Conservation (phyloP, 441 rosid species). For the Arabidopsis hybrid region DNA sequence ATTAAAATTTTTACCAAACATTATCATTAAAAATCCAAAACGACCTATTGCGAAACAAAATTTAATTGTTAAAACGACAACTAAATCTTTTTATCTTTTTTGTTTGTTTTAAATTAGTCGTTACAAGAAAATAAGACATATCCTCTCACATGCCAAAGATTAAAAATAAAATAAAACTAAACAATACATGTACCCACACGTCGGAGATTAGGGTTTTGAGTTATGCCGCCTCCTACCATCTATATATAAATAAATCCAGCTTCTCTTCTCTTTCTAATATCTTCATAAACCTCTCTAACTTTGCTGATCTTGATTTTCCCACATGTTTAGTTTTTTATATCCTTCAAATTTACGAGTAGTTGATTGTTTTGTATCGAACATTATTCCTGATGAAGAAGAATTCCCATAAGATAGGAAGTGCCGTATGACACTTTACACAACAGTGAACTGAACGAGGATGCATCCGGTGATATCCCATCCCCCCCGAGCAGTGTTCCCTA, state of each 20-base stretch:
- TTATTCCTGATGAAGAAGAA: slow-evolving; percentile 31
- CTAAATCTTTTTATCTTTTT: no score
- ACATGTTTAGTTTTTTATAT: background rate
- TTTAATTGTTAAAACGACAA: no score
- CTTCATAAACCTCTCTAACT: background rate
- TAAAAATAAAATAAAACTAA: no score
- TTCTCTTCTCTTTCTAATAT: background rate
- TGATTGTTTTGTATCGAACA: background rate
- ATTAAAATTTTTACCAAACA: no score
- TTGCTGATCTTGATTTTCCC: background rate
- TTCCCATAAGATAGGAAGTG: slow-evolving; percentile 48
- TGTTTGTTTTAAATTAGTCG: no score
- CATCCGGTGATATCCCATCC: slow-evolving; percentile 25
- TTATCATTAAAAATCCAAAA: no score
- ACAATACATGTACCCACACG: background rate
- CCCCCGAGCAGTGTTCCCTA: slow-evolving; percentile 1
- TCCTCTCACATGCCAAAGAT: no score
- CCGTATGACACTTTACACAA: slow-evolving; percentile 42
- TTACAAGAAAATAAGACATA: background rate
- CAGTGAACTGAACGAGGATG: slow-evolving; percentile 38
- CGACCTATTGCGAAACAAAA: no score
- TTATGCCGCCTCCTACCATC: background rate
- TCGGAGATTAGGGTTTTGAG: slow-evolving; percentile 23
- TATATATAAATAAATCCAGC: slow-evolving; percentile 10
- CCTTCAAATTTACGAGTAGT: background rate